Conservation (phyloP, 2,329 filamentous ascomycete species). For the Colletotrichum costaricense region DNA sequence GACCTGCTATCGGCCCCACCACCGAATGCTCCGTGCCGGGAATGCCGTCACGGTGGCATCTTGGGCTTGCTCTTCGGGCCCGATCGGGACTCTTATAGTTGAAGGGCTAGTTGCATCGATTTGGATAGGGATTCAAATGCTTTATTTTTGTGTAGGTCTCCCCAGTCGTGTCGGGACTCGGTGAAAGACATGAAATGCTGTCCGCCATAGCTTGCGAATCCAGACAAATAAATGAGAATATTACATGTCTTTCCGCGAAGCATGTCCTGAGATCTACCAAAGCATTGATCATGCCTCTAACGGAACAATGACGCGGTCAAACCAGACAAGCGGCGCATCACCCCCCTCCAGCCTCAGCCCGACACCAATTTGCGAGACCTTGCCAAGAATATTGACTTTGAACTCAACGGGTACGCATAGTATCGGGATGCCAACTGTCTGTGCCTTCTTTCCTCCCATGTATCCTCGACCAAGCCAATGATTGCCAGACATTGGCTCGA, state of each 20-base stretch:
- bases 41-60: background rate
- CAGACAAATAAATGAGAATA: too few relatives aligned
- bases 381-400: background rate
- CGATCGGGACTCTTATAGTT: background rate
- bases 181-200: background rate
- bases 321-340: constrained; percentile 15
- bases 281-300: background rate
- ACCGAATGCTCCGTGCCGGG: background rate
- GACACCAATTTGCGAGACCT: constrained; percentile 7
- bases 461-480: constrained; percentile 36
- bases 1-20: background rate
- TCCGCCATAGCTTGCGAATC: background rate
- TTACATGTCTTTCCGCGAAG: too few relatives aligned
- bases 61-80: background rate
- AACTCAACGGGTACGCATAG: constrained; percentile 16
- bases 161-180: too few relatives aligned
- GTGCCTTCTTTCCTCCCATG: background rate
- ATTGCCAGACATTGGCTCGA: constrained; percentile 36
- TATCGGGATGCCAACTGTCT: background rate
- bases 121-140: too few relatives aligned
- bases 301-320: background rate
- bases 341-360: constrained; percentile 8
- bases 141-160: too few relatives aligned
- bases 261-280: too few relatives aligned
- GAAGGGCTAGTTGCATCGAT: background rate